Evolutionary conservation across 2,329 filamentous ascomycete genomes (phyloP).

Genomic region (Trichoderma polysporum): DNA sequence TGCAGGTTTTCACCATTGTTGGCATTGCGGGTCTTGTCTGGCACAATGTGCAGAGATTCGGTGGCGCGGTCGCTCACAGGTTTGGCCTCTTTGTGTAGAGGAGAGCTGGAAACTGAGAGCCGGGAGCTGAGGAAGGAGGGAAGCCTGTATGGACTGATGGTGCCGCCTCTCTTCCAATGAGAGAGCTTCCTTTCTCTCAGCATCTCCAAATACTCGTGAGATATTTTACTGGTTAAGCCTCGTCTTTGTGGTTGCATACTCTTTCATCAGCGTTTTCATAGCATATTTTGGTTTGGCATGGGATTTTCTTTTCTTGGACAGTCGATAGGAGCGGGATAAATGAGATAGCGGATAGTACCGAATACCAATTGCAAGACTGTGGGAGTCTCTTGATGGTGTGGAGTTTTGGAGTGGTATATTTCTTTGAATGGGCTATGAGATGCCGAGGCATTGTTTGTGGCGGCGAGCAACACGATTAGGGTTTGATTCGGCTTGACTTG

Average conservation of each 20-base stretch:
- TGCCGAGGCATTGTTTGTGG: not conserved
- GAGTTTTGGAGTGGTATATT: not conserved
- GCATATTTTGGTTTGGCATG: not conserved
- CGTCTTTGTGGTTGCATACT: not conserved
- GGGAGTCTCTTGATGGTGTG: not conserved
- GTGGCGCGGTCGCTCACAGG: conserved; percentile 25
- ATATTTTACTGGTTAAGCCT: not conserved
- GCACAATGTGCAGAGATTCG: conserved; percentile 37
- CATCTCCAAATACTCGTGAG: not conserved
- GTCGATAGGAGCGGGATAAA: not conserved
- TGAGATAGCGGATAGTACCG: not conserved
- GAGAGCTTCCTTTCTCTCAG: not conserved
- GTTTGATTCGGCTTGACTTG: not conserved
- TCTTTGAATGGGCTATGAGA: not conserved
- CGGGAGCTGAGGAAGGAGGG: not conserved
- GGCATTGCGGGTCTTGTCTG: conserved; percentile 45
- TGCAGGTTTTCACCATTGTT: conserved; percentile 54
- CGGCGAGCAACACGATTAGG: not conserved
- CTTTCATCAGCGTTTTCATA: conserved; percentile 7
- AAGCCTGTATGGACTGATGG: not conserved
- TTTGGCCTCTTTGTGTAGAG: conserved; percentile 25
- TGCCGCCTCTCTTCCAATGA: not conserved
- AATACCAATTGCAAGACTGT: not conserved
- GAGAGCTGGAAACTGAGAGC: not conserved
- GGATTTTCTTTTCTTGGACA: not conserved